These are phyloP conservation scores for Otatea glauca DNA, from an alignment of 176 grass and related monocot genomes.

Conservation along the genomic window DNA sequence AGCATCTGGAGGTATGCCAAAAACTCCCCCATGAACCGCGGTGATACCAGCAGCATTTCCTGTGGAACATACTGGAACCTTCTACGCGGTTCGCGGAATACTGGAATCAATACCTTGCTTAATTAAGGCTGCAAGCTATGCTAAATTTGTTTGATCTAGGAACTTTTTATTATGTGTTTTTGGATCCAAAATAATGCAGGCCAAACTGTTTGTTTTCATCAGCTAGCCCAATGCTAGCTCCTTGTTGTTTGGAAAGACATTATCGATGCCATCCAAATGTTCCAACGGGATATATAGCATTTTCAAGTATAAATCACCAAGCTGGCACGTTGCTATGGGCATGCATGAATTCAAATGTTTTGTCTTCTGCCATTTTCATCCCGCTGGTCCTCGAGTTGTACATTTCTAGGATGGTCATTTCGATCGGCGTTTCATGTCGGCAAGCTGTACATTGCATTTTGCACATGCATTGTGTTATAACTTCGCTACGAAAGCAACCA, in stretches of 20 bases:
- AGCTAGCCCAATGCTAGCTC: neutral
- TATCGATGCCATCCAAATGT: constrained; percentile 17
- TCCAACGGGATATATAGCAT: neutral
- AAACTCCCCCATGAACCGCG: neutral
- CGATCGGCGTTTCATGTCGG: neutral
- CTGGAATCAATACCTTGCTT: neutral
- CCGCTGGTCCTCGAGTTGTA: constrained; percentile 8
- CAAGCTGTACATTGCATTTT: neutral
- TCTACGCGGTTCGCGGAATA: neutral
- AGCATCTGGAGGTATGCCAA: neutral
- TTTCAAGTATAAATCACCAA: neutral
- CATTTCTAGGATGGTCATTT: neutral
- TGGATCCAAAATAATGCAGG: neutral
- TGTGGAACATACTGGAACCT: constrained; percentile 12
- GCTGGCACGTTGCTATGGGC: neutral
- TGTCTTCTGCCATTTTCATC: neutral
- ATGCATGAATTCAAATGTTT: neutral
- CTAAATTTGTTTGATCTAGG: neutral
- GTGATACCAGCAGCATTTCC: neutral
- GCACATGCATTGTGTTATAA: neutral
- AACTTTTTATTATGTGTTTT: neutral
- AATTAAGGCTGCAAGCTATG: neutral
- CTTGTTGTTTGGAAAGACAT: neutral
- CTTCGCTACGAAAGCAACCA: neutral
- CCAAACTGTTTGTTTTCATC: neutral